phyloP scores from a whole-genome alignment of 345 rosid species.

The Syzygium aqueum region DNA sequence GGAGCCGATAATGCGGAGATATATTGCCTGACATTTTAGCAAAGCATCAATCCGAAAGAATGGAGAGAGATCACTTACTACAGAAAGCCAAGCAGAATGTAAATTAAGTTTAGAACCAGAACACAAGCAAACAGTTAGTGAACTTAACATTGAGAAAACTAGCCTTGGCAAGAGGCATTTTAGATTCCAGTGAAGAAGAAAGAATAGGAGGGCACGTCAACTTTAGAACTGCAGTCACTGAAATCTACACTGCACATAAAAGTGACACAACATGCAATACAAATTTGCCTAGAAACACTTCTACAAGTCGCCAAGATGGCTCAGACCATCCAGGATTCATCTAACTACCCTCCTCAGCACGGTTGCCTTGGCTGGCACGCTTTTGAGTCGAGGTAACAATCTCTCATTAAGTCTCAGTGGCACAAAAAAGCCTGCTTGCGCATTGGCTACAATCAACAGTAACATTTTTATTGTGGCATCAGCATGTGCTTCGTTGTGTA shows the following conservation, averaged over 20 bases:
- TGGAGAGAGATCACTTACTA: not conserved
- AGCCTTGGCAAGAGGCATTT: not conserved
- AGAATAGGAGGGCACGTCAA: not conserved
- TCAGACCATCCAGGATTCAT: not conserved
- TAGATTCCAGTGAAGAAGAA: not conserved
- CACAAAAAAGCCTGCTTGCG: not conserved
- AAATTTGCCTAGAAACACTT: not conserved
- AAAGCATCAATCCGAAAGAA: not conserved
- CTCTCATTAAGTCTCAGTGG: not conserved
- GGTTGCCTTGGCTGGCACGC: not conserved
- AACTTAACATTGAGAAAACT: not conserved
- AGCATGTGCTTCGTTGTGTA: not conserved
- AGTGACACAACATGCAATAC: not conserved
- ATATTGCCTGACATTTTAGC: not conserved
- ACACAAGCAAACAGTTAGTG: not conserved
- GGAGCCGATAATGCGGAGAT: not conserved
- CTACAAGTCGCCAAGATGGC: not conserved
- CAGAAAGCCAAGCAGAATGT: not conserved
- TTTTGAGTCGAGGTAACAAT: not conserved
- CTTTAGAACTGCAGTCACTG: not conserved
- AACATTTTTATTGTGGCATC: not conserved
- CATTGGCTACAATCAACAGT: not conserved
- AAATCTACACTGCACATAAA: not conserved
- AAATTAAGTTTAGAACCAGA: not conserved
- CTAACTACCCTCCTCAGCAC: not conserved